These are phyloP conservation scores for Coniochaeta prunicola DNA, from an alignment of 2,329 filamentous ascomycete genomes.

Conservation along the genomic window DNA sequence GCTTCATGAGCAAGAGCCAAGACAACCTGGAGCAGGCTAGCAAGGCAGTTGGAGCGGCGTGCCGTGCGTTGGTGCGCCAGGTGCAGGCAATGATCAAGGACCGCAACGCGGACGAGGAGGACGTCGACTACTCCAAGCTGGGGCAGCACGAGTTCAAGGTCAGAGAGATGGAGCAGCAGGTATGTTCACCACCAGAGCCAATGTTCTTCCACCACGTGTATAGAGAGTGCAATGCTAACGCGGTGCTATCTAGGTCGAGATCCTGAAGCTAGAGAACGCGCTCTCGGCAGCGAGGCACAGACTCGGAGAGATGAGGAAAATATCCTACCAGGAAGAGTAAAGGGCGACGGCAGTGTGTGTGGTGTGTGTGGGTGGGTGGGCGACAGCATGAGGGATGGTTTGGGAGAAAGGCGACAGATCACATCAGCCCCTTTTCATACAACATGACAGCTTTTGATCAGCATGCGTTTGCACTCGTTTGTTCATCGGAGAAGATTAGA, in stretches of 20 bases:
- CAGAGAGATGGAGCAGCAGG: conserved; percentile 98
- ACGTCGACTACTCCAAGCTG: conserved; percentile 80
- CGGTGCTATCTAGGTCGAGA: conserved; percentile 75
- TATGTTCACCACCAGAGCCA: conserved; percentile 34
- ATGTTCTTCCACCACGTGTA: neutral
- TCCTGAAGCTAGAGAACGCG: conserved; percentile 86
- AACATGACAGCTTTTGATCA: neutral
- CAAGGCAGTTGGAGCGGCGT: conserved; percentile 87
- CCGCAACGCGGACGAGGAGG: conserved; percentile 72
- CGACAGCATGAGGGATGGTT: neutral
- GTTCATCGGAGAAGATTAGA: no score
- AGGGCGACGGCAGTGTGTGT: no score
- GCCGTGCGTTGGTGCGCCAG: conserved; percentile 79
- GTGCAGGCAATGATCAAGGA: conserved; percentile 93
- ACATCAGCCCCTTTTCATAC: no score
- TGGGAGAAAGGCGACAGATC: no score
- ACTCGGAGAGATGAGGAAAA: conserved; percentile 96
- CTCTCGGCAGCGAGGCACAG: conserved; percentile 72
- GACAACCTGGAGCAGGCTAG: conserved; percentile 84
- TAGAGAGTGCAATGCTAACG: no score
- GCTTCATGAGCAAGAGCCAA: conserved; percentile 96
- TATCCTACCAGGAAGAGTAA: conserved; percentile 79
- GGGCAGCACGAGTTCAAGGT: conserved; percentile 97
- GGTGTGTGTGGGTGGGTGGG: no score
- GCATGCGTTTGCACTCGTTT: neutral